A percentile compares a stretch with the other conserved stretches of the same genome.
Evolutionary conservation across 1,284 basidiomycete species (phyloP).

Genomic region (Tilletia caries): DNA sequence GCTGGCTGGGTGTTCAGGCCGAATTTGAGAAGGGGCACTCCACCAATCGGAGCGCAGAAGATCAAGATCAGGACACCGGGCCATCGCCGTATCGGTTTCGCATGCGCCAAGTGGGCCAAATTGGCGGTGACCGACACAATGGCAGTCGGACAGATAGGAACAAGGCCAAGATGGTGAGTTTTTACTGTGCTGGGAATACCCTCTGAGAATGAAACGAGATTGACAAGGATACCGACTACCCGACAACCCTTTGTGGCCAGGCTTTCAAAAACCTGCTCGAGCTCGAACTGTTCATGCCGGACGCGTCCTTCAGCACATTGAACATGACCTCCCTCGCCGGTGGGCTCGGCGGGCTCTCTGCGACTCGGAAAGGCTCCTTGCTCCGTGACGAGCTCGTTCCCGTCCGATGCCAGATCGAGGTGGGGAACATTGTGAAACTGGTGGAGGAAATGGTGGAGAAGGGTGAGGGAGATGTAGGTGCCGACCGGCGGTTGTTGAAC

Average conservation of each 20-base stretch:
- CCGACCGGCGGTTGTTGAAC: neutral
- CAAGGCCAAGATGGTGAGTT: slow-evolving; percentile 7
- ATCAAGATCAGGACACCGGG: slow-evolving; percentile 16
- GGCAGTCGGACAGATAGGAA: neutral
- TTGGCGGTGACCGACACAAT: neutral
- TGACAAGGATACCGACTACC: no score
- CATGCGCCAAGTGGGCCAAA: no score
- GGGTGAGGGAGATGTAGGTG: neutral
- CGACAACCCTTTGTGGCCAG: no score
- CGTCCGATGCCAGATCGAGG: neutral
- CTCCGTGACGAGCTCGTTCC: slow-evolving; percentile 8
- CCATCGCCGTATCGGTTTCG: slow-evolving; percentile 13
- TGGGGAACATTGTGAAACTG: neutral
- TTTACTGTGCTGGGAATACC: slow-evolving; percentile 15
- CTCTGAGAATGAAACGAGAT: no score
- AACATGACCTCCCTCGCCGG: slow-evolving; percentile 16
- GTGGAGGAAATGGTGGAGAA: neutral
- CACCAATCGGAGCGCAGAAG: neutral
- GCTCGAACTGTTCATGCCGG: slow-evolving; percentile 26
- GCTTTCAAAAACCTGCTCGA: slow-evolving; percentile 25
- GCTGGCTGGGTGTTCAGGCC: slow-evolving; percentile 21
- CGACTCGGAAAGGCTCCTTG: neutral
- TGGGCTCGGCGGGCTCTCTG: neutral
- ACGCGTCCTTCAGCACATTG: slow-evolving; percentile 20
- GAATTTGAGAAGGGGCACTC: neutral